Base-by-base conservation (phyloP, 495 filamentous ascomycete species). In the Hapsidospora chrysogenum region DNA sequence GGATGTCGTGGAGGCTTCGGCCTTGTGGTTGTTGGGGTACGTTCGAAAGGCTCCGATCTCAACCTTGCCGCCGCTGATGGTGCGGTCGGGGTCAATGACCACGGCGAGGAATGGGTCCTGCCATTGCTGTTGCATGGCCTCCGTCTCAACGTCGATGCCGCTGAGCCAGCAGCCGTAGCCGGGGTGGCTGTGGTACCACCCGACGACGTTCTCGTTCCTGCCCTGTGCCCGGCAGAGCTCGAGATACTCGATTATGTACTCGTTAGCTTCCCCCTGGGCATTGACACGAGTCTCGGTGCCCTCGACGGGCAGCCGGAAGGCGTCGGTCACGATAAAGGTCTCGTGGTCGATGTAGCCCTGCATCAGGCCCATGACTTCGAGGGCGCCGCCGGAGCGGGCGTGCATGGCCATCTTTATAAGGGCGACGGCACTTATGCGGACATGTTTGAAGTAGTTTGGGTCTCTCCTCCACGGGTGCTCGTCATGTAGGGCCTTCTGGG, bases 371-470 rank as follows among this genome's bases (percentile, higher is more conserved):
- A 99, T 99, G 29, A 99, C 70, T 56, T 99, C 92, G 38, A 96
- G 66, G 2, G 74, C 74, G 13, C 89, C 87, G 33, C 92, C 92
- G 0, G 80, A 82, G 15, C 92, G 80, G 1, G 92, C 92, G 53
- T 99, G 92, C 84, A 94, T 96, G 38, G 92, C 84, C 92, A 99
- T 99, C 60, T 99, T 99, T 42, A 96, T 67, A 9, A 99, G 72
- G 4, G 92, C 92, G 16, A 92, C 75, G 26, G 92, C 83, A 27
- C 83, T 87, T 55, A 99, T 86, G 44, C 86, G 84, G 17, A 96
- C 80, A 25, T 77, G 65, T 52, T 89, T 85, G 74, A 94, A 99
- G 64, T 95, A 75, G 52, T 84, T 64, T 0, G 79, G 80, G 52
- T 95, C 72, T n/a, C 63, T 66, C 37, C 56, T 54, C 89, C 92